These are phyloP conservation scores for Aspergillus sp. DNA, from an alignment of 2,329 filamentous ascomycete genomes.

Conservation along the genomic window DNA sequence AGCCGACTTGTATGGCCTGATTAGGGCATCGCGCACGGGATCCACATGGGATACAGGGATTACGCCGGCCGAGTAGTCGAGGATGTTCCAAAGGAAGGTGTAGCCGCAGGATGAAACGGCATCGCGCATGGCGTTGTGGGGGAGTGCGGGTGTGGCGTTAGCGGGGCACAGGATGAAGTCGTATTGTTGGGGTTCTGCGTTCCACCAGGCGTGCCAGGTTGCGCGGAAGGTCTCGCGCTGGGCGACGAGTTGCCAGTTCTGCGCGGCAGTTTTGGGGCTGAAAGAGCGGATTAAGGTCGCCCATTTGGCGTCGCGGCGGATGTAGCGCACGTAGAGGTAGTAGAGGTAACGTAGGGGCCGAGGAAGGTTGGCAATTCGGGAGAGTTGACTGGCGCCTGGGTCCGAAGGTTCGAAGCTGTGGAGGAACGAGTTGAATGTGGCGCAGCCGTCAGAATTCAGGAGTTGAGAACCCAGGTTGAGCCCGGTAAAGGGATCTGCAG, in stretches of 20 bases:
- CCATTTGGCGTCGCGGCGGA: constrained; percentile 68
- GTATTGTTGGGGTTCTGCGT: constrained; percentile 56
- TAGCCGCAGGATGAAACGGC: constrained; percentile 83
- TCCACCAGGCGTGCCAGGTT: constrained; percentile 81
- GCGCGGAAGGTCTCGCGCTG: constrained; percentile 69
- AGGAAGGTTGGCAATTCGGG: constrained; percentile 64
- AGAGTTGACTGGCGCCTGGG: constrained; percentile 65
- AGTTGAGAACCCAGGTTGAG: constrained; percentile 70
- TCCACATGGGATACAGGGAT: constrained; percentile 82
- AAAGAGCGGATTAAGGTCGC: constrained; percentile 67
- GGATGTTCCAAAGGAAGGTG: constrained; percentile 86
- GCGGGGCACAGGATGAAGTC: constrained; percentile 78
- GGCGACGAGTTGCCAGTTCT: constrained; percentile 75
- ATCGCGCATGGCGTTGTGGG: constrained; percentile 77
- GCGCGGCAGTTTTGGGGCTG: constrained; percentile 62
- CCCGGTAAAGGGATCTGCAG: constrained; percentile 68
- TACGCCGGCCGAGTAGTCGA: constrained; percentile 79
- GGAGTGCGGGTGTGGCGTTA: constrained; percentile 82
- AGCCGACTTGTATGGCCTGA: constrained; percentile 38
- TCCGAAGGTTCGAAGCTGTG: constrained; percentile 72
- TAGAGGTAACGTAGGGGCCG: constrained; percentile 72
- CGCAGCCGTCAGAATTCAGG: constrained; percentile 75
- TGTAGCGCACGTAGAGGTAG: constrained; percentile 80
- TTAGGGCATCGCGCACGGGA: constrained; percentile 56
- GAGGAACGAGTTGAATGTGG: constrained; percentile 70